Evolutionary conservation across 2,329 filamentous ascomycete genomes (phyloP), one percentile per base, ranked within the genome.

Genomic region (Alternaria ventricosa): DNA sequence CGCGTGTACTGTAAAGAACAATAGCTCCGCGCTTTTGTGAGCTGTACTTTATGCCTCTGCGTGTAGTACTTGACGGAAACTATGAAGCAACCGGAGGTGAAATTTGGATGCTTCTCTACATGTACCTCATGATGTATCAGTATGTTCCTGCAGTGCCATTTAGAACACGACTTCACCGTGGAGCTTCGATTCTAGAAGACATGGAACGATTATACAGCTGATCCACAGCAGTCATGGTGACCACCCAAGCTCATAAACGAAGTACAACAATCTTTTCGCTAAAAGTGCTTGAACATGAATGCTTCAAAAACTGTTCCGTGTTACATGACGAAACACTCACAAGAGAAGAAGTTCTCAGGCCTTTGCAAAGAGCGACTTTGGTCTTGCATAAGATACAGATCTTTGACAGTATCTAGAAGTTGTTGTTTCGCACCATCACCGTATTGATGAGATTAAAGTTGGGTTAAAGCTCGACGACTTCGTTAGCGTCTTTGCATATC

Each of bases 241-340:
- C 18, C 15, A 41, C 36, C 36, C n/a, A 41, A 18, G 36, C n/a
- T 18, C n/a, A 1, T 41, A 41, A 18, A 18, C 36, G 15, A 41
- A 41, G 36, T 41, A 41, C 36, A 41, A 41, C 36, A n/a, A 41
- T 41, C 36, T 41, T 41, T 41, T 41, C 36, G 18, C n/a, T 41
- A 15, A 11, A 6, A 10, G 9, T 41, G 15, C 1, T 18, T 18
- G 9, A 41, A 10, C 1, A 41, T 41, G 36, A 11, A 15, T 15
- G 90, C 0, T 92, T 92, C 67, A 90, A 93, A 93, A 76, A 83
- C 91, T 57, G 90, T 92, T 54, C 81, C 90, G 20, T 93, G 90
- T 74, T 81, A 89, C 57, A 92, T 93, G 65, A 77, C 76, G 33
- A 72, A 79, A 12, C 73, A 82, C 66, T 67, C 85, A 1, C 43